Evolutionary conservation across 176 grass and related monocot species (phyloP), one percentile per base, ranked within the genome.

Genomic region (Aegilops sharonensis): DNA sequence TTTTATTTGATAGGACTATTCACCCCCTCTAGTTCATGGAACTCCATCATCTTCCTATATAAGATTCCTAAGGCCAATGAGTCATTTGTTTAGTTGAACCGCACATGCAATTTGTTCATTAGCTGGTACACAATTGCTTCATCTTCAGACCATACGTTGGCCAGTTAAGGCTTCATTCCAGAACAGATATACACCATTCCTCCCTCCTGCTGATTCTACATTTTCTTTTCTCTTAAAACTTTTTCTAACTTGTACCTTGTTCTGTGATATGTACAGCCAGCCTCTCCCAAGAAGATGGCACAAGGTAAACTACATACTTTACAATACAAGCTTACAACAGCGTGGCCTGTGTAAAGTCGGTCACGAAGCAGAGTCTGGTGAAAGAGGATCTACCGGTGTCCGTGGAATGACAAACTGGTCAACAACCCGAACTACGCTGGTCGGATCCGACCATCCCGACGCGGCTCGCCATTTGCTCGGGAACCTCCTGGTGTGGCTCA

Each of bases 401-500:
- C 86, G 82, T 72, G 90, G 74, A 79, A 99, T 91, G 68, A 99
- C 88, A 77, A 99, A 99, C 57, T 81, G 86, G 39, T 99, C 97
- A 0, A 96, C 76, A 34, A 99, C 50, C 76, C 87, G 84, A 42
- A 94, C 90, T 1, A 92, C 83, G 23, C 82, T 88, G 62, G 92
- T 77, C 9, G 97, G 97, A 47, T 99, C 94, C 2, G 81, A 23
- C 60, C 94, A 50, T 43, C 94, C 90, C 0, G 81, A 88, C 11
- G 83, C 82, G 11, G 97, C 89, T 68, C 87, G 89, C 97, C 97
- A 99, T 78, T 99, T 96, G 84, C 97, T 99, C 6, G 97, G 97
- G 68, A 77, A 99, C 56, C 85, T 90, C 80, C 90, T 90, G 24
- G 8, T 88, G 87, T 96, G 84, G 86, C 97, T 99, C 81, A 91